These are phyloP conservation scores for Dittrichia graveolens DNA, from an alignment of 129 eudicot genomes.

Conservation along the genomic window DNA sequence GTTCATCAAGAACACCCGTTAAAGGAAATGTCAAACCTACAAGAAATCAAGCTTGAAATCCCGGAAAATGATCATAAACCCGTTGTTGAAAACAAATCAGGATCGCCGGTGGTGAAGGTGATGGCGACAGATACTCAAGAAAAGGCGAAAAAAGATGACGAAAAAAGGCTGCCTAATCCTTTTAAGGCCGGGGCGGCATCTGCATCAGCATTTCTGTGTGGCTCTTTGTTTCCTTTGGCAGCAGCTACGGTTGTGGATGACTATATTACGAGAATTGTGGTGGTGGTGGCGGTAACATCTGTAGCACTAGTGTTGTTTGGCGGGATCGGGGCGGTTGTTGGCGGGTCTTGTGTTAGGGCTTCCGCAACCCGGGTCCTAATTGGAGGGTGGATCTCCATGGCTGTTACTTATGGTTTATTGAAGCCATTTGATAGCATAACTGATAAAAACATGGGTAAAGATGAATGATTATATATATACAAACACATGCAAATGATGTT, in stretches of 20 bases:
- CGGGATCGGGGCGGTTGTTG: slow-evolving; percentile 56
- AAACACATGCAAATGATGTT: no score
- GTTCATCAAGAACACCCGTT: slow-evolving; percentile 20
- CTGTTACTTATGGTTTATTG: slow-evolving; percentile 55
- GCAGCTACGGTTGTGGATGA: slow-evolving; percentile 42
- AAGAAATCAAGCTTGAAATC: slow-evolving; percentile 41
- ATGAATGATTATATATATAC: slow-evolving; percentile 18
- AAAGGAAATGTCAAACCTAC: slow-evolving; percentile 12
- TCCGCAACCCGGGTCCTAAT: slow-evolving; percentile 55
- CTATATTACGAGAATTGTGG: slow-evolving; percentile 36
- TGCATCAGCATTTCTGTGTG: slow-evolving; percentile 55
- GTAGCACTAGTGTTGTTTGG: slow-evolving; percentile 57
- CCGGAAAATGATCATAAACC: slow-evolving; percentile 2
- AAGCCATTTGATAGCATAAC: slow-evolving; percentile 53
- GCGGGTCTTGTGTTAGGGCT: slow-evolving; percentile 49
- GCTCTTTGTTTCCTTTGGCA: slow-evolving; percentile 57
- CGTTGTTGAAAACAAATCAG: neutral
- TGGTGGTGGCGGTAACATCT: slow-evolving; percentile 48
- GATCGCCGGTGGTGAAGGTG: slow-evolving; percentile 42
- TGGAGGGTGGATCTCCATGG: slow-evolving; percentile 85
- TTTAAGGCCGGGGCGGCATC: slow-evolving; percentile 70
- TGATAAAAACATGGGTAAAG: slow-evolving; percentile 31
- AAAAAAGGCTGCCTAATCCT: slow-evolving; percentile 50
- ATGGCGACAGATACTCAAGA: slow-evolving; percentile 24
- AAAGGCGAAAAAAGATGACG: slow-evolving; percentile 16